These are phyloP conservation scores for Petrea volubilis DNA, from an alignment of 257 asterid genomes.

Conservation along the genomic window DNA sequence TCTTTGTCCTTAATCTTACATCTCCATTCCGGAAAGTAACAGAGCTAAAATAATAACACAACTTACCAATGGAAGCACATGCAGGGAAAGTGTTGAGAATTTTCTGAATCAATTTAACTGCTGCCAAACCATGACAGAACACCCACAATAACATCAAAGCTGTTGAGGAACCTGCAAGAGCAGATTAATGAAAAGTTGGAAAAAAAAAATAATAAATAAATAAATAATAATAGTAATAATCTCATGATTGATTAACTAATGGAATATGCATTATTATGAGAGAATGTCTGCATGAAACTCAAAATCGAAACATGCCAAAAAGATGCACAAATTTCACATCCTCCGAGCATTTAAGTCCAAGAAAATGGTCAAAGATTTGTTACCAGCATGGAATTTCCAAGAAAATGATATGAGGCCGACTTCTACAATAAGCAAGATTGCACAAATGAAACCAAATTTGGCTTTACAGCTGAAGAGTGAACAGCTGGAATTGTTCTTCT, in stretches of 20 bases:
- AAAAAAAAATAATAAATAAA: slow-evolving; percentile 2
- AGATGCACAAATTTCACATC: slow-evolving; percentile 5
- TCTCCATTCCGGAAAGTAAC: slow-evolving; percentile 8
- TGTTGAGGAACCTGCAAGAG: slow-evolving; percentile 55
- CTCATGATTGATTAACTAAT: slow-evolving; percentile 9
- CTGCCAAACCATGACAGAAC: slow-evolving; percentile 68
- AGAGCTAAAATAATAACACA: slow-evolving; percentile 23
- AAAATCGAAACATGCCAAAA: neutral
- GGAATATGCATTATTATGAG: slow-evolving; percentile 4
- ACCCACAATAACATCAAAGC: slow-evolving; percentile 57
- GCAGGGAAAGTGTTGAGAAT: slow-evolving; percentile 80
- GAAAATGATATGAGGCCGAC: slow-evolving; percentile 41
- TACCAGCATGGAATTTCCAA: slow-evolving; percentile 36
- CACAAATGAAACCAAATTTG: slow-evolving; percentile 37
- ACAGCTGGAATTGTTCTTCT: slow-evolving; percentile 20
- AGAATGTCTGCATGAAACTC: slow-evolving; percentile 1
- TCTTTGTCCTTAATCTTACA: neutral
- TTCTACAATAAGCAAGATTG: slow-evolving; percentile 46
- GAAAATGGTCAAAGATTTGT: slow-evolving; percentile 8
- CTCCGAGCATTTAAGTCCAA: slow-evolving; percentile 11
- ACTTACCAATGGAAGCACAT: slow-evolving; percentile 90
- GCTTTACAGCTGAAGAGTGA: slow-evolving; percentile 34
- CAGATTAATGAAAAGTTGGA: slow-evolving; percentile 22
- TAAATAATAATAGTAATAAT: slow-evolving; percentile 20
- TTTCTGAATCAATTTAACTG: slow-evolving; percentile 60